Evolutionary conservation across 108 stramenopile species (phyloP).

Genomic region (Epithemia pelagica): DNA sequence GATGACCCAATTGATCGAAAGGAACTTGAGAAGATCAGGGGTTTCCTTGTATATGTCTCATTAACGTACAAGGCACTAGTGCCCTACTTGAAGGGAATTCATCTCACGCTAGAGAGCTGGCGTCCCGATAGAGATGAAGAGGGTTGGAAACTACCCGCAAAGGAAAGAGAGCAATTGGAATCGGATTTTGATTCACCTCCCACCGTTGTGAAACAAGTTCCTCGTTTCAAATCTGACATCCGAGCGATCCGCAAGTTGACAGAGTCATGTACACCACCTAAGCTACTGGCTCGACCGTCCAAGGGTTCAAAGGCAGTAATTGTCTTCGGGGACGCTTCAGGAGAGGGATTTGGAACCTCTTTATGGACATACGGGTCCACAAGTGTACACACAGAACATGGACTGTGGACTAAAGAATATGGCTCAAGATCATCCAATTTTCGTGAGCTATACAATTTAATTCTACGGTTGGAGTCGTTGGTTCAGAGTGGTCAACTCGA

Average conservation of each 20-base stretch:
- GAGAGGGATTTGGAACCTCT: slow-evolving; percentile 22
- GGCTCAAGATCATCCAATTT: slow-evolving; percentile 22
- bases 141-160: slow-evolving; percentile 30
- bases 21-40: slow-evolving; percentile 11
- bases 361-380: background rate
- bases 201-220: too few species aligned
- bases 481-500: background rate
- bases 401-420: background rate
- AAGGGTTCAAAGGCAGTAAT: too few species aligned
- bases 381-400: slow-evolving; percentile 1
- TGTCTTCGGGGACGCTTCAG: slow-evolving; percentile 51
- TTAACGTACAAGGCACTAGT: slow-evolving; percentile 21
- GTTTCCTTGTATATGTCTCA: slow-evolving; percentile 40
- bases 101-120: slow-evolving; percentile 32
- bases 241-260: too few species aligned
- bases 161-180: too few species aligned
- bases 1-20: slow-evolving; percentile 13
- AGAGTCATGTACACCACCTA: too few species aligned
- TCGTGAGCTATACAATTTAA: slow-evolving; percentile 12
- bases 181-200: too few species aligned
- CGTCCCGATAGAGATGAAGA: slow-evolving; percentile 24
- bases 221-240: too few species aligned
- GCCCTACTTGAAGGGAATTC: slow-evolving; percentile 43
- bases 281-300: too few species aligned
- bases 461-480: slow-evolving; percentile 10